Evolutionary conservation across 2,329 filamentous ascomycete species (phyloP).

Genomic region (Karstenula rhodostoma): DNA sequence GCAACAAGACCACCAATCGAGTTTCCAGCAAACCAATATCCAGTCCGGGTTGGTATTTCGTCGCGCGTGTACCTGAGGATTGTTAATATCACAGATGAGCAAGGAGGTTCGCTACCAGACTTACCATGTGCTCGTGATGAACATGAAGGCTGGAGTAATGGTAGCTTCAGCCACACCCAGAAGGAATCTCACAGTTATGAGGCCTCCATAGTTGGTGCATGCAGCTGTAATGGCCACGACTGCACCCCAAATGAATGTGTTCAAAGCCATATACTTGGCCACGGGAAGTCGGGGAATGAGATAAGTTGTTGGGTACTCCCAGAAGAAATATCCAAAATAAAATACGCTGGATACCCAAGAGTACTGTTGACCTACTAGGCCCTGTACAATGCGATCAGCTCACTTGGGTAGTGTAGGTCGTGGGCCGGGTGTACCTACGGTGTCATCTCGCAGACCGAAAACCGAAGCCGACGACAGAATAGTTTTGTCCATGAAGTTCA

Average conservation of each 20-base stretch:
- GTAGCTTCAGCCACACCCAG: conserved; percentile 30
- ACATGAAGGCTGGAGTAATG: conserved; percentile 32
- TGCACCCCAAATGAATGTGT: conserved; percentile 31
- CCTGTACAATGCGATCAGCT: background rate
- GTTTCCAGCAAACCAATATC: conserved; percentile 54
- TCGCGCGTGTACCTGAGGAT: conserved; percentile 34
- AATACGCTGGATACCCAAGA: conserved; percentile 65
- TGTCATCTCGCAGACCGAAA: conserved; percentile 56
- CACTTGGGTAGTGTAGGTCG: background rate
- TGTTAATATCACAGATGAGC: background rate
- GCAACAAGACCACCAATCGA: conserved; percentile 27
- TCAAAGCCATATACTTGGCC: conserved; percentile 30
- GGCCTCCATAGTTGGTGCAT: conserved; percentile 24
- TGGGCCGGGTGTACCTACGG: background rate
- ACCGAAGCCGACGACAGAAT: conserved; percentile 59
- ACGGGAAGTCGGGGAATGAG: conserved; percentile 33
- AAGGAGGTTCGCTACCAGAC: background rate
- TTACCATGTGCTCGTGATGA: conserved; percentile 37
- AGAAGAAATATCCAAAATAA: conserved; percentile 55
- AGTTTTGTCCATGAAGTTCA: conserved; percentile 70
- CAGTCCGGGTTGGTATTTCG: conserved; percentile 45
- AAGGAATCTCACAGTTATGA: conserved; percentile 26
- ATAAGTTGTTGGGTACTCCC: conserved; percentile 30
- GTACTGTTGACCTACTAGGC: conserved; percentile 65
- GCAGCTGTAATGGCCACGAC: conserved; percentile 50